Evolutionary conservation across 345 rosid genomes (phyloP).

Genomic region (Aegle marmelos): DNA sequence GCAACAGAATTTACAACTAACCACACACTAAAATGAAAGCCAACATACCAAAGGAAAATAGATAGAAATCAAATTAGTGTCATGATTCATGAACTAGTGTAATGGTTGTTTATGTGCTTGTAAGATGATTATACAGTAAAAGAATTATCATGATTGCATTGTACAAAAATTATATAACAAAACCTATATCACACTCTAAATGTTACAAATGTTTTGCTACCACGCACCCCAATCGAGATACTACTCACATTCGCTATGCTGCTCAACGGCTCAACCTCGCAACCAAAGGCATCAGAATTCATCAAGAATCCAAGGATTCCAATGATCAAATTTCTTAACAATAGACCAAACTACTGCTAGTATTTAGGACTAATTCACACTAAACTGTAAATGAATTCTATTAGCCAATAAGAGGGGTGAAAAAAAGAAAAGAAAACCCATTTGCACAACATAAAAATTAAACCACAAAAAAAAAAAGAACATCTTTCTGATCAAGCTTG

Average conservation of each 20-base stretch:
- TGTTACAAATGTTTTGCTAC: not conserved
- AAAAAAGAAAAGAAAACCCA: not conserved
- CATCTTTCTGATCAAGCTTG: not conserved
- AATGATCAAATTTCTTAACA: not conserved
- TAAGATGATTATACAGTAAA: not conserved
- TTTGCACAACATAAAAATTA: not conserved
- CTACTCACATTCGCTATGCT: not conserved
- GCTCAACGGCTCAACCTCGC: not conserved
- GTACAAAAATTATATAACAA: not conserved
- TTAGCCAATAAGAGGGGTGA: not conserved
- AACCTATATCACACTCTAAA: not conserved
- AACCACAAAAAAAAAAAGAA: not conserved
- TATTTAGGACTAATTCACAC: not conserved
- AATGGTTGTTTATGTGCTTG: not conserved
- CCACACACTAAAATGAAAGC: not conserved
- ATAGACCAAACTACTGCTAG: not conserved
- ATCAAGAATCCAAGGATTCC: not conserved
- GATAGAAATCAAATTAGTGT: no score
- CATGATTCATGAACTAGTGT: no score
- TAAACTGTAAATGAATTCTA: not conserved
- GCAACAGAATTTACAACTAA: not conserved
- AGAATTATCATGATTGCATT: not conserved
- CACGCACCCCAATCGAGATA: not conserved
- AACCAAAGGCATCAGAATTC: not conserved
- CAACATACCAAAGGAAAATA: no score